A percentile compares a stretch with the other conserved stretches of the same genome.
These are phyloP conservation scores for Cercospora citrullina DNA, from an alignment of 2,329 filamentous ascomycete species.

Conservation along the genomic window DNA sequence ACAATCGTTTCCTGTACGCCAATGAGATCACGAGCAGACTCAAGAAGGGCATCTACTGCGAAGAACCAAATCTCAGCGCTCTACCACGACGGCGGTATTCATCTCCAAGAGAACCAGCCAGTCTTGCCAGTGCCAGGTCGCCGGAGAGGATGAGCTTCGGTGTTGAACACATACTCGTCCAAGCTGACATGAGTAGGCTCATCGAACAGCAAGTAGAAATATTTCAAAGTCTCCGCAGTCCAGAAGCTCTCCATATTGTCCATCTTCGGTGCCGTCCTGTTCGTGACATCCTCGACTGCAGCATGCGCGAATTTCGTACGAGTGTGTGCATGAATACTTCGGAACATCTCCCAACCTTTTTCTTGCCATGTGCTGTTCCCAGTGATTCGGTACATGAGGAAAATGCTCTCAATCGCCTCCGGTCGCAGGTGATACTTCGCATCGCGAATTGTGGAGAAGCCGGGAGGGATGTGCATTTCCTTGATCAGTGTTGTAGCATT, in stretches of 20 bases:
- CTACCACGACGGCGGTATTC: background rate
- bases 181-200: slow-evolving; percentile 60
- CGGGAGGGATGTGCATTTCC: slow-evolving; percentile 53
- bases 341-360: slow-evolving; percentile 74
- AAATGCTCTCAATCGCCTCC: slow-evolving; percentile 79
- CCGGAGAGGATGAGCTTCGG: slow-evolving; percentile 48
- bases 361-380: slow-evolving; percentile 65
- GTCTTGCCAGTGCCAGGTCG: slow-evolving; percentile 14
- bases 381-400: slow-evolving; percentile 73
- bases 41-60: background rate
- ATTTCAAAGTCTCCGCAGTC: slow-evolving; percentile 68
- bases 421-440: slow-evolving; percentile 67
- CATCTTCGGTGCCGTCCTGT: slow-evolving; percentile 43
- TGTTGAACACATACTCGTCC: slow-evolving; percentile 55
- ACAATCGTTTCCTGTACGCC: too few species aligned
- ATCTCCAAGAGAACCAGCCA: slow-evolving; percentile 11
- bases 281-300: slow-evolving; percentile 65
- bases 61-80: too few species aligned
- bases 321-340: slow-evolving; percentile 61
- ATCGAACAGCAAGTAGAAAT: slow-evolving; percentile 64
- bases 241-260: slow-evolving; percentile 77
- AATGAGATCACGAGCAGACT: too few species aligned
- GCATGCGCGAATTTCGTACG: slow-evolving; percentile 63
- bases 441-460: slow-evolving; percentile 58
- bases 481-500: slow-evolving; percentile 39